These are phyloP conservation scores for Euphorbia pulcherrima DNA, from an alignment of 345 rosid genomes.

Conservation along the genomic window DNA sequence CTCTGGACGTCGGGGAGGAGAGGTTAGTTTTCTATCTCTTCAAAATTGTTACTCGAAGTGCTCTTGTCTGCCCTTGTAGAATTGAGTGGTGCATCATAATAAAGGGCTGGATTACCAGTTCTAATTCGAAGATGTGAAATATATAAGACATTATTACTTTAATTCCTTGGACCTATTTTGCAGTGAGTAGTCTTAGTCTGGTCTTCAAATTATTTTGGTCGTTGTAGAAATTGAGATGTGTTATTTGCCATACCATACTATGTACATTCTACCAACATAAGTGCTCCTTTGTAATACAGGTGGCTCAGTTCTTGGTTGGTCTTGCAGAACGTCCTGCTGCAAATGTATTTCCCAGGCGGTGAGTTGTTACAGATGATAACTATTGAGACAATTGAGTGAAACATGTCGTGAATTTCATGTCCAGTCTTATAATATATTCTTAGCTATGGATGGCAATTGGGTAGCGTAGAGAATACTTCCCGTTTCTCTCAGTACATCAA, in stretches of 20 bases:
- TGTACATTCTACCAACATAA: not conserved
- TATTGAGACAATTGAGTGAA: not conserved
- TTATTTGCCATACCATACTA: not conserved
- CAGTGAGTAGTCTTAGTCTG: not conserved
- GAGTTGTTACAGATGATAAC: not conserved
- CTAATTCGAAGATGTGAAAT: not conserved
- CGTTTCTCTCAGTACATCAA: no score
- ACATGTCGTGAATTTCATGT: not conserved
- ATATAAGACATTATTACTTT: not conserved
- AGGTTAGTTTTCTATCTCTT: constrained; percentile 37
- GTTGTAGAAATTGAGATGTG: not conserved
- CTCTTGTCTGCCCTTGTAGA: not conserved
- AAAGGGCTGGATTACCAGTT: not conserved
- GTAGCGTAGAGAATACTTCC: no score
- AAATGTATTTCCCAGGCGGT: constrained; percentile 74
- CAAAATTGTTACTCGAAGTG: not conserved
- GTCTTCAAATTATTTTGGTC: not conserved
- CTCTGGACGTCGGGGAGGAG: constrained; percentile 95
- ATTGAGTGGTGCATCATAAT: not conserved
- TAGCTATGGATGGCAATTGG: not conserved
- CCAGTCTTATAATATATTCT: not conserved
- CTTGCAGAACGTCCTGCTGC: constrained; percentile 72
- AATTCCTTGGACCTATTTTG: not conserved
- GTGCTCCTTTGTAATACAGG: constrained; percentile 32
- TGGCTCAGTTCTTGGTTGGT: constrained; percentile 89